Base-by-base conservation (phyloP, 352 stramenopile genomes). In the Thraustochytrium sp. region DNA sequence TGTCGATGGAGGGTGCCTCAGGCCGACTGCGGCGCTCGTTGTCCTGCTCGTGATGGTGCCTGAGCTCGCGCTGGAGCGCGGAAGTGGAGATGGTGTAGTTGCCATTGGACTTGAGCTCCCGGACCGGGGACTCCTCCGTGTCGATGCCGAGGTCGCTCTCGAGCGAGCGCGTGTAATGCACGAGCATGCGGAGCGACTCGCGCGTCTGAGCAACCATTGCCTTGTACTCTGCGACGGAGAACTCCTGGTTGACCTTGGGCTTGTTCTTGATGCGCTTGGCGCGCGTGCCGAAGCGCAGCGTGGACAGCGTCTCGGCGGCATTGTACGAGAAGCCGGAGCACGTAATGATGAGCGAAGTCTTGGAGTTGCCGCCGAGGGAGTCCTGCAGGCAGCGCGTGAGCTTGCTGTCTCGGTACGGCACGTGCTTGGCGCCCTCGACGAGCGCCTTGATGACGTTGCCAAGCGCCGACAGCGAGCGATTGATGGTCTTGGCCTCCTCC, bases 191-290 rank as follows among this genome's bases (percentile, higher is more conserved):
- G 23, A 80, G 23, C 29, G 68, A 51, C 23, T 84, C 76, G 40
- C 29, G 54, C 21, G 76, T 29, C n/a, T 76, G 59, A 21, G 21
- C 26, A 13, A 63, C 38, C 76, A 84, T 63, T 11, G 48, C 26
- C 86, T 95, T 94, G 85, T 96, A 94, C 86, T 97, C 94, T 37
- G 94, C 92, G 23, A 96, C 92, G 76, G 91, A 96, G 49, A 92
- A 89, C 64, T 94, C 89, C 72, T 96, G 90, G 64, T 98, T 98
- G 34, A 97, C 93, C 3, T 95, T 92, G 2, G 94, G 93, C 88
- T 96, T 97, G 87, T 98, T 98, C 88, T 96, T 92, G 84, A 98
- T 97, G 29, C 89, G 92, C 84, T 98, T 97, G n/a, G 94, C 94
- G 21, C 93, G 91, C 56, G 91, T 93, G 31, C 92, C 93, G 76